These are phyloP conservation scores for Wickerhamomyces sydowiorum DNA, from an alignment of 805 yeast species.

Conservation along the genomic window DNA sequence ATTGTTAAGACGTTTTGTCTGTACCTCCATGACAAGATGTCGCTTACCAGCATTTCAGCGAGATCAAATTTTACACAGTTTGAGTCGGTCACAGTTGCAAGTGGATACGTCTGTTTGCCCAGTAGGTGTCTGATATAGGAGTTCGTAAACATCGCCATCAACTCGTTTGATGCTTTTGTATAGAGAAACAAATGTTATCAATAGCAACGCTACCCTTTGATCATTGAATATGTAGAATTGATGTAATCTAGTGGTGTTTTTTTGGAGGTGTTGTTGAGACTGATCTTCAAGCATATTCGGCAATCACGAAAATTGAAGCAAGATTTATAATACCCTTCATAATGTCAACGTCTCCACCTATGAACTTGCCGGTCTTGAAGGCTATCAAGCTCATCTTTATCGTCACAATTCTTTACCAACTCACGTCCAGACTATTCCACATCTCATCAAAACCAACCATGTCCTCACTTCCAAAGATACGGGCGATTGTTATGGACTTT, in stretches of 20 bases:
- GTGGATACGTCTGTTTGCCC: conserved; percentile 1
- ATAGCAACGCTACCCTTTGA: no score
- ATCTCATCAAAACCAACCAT: background rate
- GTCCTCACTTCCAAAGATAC: conserved; percentile 7
- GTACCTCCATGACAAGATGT: background rate
- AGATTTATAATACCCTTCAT: no score
- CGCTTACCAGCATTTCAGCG: conserved; percentile 11
- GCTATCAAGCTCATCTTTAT: background rate
- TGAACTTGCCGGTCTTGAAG: background rate
- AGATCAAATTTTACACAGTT: conserved; percentile 25
- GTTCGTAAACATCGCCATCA: conserved; percentile 27
- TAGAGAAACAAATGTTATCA: background rate
- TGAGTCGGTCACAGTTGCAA: conserved; percentile 23
- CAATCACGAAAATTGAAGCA: no score
- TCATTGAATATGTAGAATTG: no score
- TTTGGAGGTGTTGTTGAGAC: no score
- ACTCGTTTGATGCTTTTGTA: background rate
- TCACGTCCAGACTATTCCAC: background rate
- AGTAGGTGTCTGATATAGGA: conserved; percentile 27
- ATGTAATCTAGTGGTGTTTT: no score
- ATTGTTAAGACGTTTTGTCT: background rate
- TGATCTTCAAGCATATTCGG: no score
- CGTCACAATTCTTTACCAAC: background rate
- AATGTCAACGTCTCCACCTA: no score
- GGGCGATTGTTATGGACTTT: conserved; percentile 48